Evolutionary conservation across 331 rosid species (phyloP), one percentile per base, ranked within the genome.

Genomic region (Pyracantha coccinea): DNA sequence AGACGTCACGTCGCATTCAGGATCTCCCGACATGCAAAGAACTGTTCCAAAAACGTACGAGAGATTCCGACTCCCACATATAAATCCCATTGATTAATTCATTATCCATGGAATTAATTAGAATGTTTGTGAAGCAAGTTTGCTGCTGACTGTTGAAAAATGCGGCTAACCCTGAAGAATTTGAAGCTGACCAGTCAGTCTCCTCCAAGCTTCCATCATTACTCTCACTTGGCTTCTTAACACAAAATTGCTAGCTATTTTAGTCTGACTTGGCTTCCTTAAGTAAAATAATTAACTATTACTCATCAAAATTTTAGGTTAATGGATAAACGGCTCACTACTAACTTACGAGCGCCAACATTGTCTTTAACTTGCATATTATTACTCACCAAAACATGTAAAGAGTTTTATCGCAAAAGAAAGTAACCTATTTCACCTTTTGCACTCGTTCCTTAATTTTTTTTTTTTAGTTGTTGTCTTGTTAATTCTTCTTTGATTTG

Each of bases 181-280:
- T 38, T 38, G 45, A 38, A 38, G 45, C 14, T 3, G 14, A 38
- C 45, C 45, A 38, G 1, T 38, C 45, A 38, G 14, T 11, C 45
- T 38, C 45, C 45, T 38, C 25, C 29, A 57, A 57, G 17, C 5
- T 57, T 21, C 13, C 28, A 57, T 57, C 50, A 31, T 7, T 31
- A 20, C 31, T 7, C 7, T 27, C 44, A 68, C 45, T 3, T 29
- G 27, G 64, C 19, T 80, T 70, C 62, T 47, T 27, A 66, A 63
- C 58, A 58, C 50, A 47, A 71, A 77, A 74, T 65, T 66, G 50
- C 59, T 79, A 27, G 35, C 76, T 80, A 77, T 76, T 73, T 45
- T n/a, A 75, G 75, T 88, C 80, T 80, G 88, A 82, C 90, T 82
- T 82, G 84, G 75, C 88, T 77, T 84, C 84, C 76, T 45, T 3